phyloP scores from a whole-genome alignment of 2,329 filamentous ascomycete species.

The Fusarium napiforme region DNA sequence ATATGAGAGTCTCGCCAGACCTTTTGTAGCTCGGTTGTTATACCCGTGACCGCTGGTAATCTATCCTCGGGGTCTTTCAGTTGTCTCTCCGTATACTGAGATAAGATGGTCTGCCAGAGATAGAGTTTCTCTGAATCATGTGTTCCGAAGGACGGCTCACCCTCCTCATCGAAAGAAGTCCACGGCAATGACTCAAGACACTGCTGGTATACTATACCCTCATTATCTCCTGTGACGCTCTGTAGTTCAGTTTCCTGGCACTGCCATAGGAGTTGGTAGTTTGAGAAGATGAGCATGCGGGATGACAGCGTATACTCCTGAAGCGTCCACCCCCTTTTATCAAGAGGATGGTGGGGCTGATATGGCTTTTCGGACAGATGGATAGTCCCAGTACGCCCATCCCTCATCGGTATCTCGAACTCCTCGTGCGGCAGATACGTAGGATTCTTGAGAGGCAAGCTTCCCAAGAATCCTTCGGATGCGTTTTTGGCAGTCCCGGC shows the following conservation, averaged over 20 bases:
- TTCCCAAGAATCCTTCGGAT: neutral
- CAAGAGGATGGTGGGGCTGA: accelerated
- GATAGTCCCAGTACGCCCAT: accelerated
- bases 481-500: neutral
- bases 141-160: neutral
- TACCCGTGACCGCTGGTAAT: neutral
- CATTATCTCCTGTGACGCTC: accelerated
- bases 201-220: neutral
- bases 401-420: accelerated
- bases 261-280: neutral
- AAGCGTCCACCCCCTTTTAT: neutral
- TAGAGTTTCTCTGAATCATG: neutral
- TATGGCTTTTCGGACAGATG: accelerated
- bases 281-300: neutral
- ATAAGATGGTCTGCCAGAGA: accelerated
- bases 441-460: accelerated
- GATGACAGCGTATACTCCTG: neutral
- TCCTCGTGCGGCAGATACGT: accelerated
- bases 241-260: neutral
- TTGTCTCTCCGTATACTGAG: neutral
- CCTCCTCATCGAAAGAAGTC: neutral
- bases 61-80: neutral
- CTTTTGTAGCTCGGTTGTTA: neutral
- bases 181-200: neutral
- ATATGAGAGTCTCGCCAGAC: neutral